A percentile compares a stretch with the other conserved stretches of the same genome.
These are phyloP conservation scores for Penicillium bovifimosum DNA, from an alignment of 495 filamentous ascomycete species.

Conservation along the genomic window DNA sequence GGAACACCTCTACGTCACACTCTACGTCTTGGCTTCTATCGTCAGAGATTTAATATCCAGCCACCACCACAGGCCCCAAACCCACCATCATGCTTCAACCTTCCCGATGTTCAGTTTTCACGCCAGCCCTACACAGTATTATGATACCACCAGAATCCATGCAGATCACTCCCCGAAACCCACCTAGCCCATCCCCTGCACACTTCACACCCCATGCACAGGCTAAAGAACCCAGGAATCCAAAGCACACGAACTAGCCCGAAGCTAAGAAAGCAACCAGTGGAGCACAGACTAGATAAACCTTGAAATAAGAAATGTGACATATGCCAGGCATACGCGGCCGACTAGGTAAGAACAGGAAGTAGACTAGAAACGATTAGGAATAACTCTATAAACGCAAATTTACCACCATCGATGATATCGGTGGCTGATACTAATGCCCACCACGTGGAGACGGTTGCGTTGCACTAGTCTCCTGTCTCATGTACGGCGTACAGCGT, in stretches of 20 bases:
- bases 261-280: neutral
- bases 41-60: neutral
- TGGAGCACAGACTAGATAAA: neutral
- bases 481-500: neutral
- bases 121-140: neutral
- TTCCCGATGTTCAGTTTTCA: neutral
- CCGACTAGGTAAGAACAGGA: neutral
- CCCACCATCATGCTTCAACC: neutral
- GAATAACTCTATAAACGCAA: slow-evolving; percentile 4
- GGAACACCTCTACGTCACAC: neutral
- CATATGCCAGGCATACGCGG: neutral
- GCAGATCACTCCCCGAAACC: neutral
- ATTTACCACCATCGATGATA: slow-evolving; percentile 3
- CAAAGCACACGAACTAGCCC: neutral
- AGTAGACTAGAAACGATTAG: neutral
- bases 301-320: neutral
- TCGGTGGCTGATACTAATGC: slow-evolving; percentile 4
- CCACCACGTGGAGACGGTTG: slow-evolving; percentile 1
- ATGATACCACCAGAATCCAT: neutral
- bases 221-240: neutral
- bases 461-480: neutral
- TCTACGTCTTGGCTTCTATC: neutral
- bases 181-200: neutral
- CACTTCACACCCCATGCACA: neutral
- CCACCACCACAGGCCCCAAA: neutral